Base-by-base conservation (phyloP, 148 eudicot species). In the Fallopia convolvulus region DNA sequence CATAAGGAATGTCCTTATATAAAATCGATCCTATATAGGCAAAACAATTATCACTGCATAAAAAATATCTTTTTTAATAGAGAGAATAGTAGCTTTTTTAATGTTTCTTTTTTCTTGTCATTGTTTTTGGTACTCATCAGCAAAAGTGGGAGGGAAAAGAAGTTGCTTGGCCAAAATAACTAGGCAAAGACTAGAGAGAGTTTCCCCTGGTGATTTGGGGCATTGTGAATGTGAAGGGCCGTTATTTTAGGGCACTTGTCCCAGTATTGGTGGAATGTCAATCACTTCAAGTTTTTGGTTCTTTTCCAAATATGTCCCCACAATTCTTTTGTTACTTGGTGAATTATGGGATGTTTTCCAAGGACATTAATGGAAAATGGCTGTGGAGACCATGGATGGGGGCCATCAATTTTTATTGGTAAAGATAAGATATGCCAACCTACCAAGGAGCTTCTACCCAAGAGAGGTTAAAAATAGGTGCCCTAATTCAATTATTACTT, bases 361-460 rank as follows among this genome's bases (percentile, higher is more conserved):
- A 68, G 72, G 72, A 15, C 72, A 39, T 15, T 68, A n/a, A 15
- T 66, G 72, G 42, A 33, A 68, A 68, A 36, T 68, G 72, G 44
- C 0, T 14, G 14, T 30, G 3, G 21, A 68, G 72, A 68, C 33
- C 15, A 68, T 68, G 30, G 30, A 68, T 68, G 30, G 30, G 44
- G 46, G n/a, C 20, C 42, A 32, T 66, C n/a, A 66, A 66, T 36
- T 32, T n/a, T 32, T 32, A 14, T 68, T 36, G 72, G 44, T 17
- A 36, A 12, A 33, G 72, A 68, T 68, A 39, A 68, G 72, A 68
- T 68, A 68, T 68, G 72, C 46, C 46, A 68, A 68, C 72, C 72
- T 39, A 68, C 44, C 72, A 68, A 32, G 72, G 20, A 68, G 39
- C 70, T 61, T 61, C 33, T 61, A 61, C 36, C 70, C 70, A 61